Base-by-base conservation (phyloP, 495 filamentous ascomycete genomes). In the Geoglossum glabrum region DNA sequence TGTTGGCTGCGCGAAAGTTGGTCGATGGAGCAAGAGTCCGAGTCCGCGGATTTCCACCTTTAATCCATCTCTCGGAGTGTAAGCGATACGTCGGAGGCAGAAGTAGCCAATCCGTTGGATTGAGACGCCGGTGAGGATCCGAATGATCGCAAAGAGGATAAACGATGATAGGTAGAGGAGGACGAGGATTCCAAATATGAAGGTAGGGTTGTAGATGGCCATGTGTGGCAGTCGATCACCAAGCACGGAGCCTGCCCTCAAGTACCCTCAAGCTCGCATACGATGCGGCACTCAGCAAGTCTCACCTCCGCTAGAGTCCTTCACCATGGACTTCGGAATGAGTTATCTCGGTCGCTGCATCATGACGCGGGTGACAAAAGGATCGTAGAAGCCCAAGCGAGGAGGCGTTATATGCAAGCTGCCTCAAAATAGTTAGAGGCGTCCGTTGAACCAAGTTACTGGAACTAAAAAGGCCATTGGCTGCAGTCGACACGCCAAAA, bases 61-160 rank as follows among this genome's bases (percentile, higher is more conserved):
- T 59, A 95, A 66, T 56, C 93, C 92, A 75, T 93, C 86, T 67
- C 72, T 80, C 23, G 87, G 87, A 15, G 84, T 83, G 69, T 93
- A 96, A 56, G 86, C 80, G 55, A 97, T 85, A 57, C 90, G 84
- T 60, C 89, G 82, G 54, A 99, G 74, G 28, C 89, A 93, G 60
- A 90, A 83, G 63, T 90, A 95, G 28, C 92, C 92, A 55, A 97
- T 75, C 54, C 92, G 82, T 69, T 99, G 92, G 61, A 99, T 95
- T 1, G 92, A 99, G 43, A 99, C 74, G 56, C 92, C 93, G 57
- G 90, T 96, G 57, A 92, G 69, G 62, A 96, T 87, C 21, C 92
- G 87, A 59, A 97, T 72, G 61, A 96, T 79, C 60, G 93, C 92
- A 69, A 99, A 95, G 57, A 96, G 69, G 57, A 97, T 80, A 66